These are phyloP conservation scores for Blastobotrys peoriensis DNA, from an alignment of 805 yeast species.

Conservation along the genomic window DNA sequence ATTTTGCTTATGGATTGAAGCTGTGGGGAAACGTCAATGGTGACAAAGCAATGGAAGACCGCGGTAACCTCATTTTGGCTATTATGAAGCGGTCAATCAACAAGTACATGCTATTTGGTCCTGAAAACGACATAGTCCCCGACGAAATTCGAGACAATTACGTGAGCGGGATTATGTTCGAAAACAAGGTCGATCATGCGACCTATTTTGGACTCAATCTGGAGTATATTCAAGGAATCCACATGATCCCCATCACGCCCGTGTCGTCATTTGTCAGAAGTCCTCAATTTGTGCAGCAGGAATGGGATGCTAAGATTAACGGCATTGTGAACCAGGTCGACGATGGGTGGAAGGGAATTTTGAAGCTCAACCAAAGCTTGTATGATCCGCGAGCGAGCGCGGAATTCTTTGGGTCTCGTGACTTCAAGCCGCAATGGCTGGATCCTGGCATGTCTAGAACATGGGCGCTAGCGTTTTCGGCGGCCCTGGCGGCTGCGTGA, in stretches of 20 bases:
- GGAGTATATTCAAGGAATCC: constrained; percentile 71
- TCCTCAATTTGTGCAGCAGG: constrained; percentile 44
- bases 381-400: constrained; percentile 61
- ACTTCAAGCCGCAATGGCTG: constrained; percentile 49
- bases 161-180: constrained; percentile 65
- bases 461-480: constrained; percentile 77
- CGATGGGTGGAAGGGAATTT: constrained; percentile 56
- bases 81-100: constrained; percentile 51
- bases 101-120: constrained; percentile 45
- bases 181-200: constrained; percentile 66
- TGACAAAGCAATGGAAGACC: constrained; percentile 44
- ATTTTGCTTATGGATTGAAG: constrained; percentile 62
- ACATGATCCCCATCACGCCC: constrained; percentile 70
- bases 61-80: constrained; percentile 56
- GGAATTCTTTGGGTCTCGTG: constrained; percentile 48
- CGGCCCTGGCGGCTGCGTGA: constrained; percentile 7
- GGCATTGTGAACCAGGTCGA: constrained; percentile 39
- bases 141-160: constrained; percentile 46
- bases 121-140: constrained; percentile 49
- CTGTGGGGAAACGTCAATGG: constrained; percentile 59
- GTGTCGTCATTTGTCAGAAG: constrained; percentile 50
- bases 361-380: constrained; percentile 68
- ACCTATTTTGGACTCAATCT: constrained; percentile 60
- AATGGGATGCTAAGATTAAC: constrained; percentile 52
- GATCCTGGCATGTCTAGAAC: constrained; percentile 85